phyloP scores from a whole-genome alignment of 2,329 filamentous ascomycete genomes.

The Colletotrichum sp. region DNA sequence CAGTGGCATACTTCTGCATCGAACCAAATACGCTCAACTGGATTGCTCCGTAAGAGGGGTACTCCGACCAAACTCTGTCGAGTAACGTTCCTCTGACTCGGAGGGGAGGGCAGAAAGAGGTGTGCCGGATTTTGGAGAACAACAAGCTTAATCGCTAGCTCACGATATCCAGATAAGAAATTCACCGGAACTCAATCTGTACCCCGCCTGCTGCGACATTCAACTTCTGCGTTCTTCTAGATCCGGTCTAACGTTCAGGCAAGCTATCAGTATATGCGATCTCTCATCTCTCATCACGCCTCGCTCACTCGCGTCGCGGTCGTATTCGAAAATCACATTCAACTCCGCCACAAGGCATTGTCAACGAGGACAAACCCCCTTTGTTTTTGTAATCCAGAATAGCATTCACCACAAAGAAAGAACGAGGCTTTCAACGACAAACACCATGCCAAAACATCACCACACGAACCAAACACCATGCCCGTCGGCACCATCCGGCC shows the following conservation, averaged over 20 bases:
- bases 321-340: background rate
- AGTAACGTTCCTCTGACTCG: background rate
- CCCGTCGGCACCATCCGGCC: background rate
- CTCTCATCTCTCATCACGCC: background rate
- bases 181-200: background rate
- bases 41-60: background rate
- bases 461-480: background rate
- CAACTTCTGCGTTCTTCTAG: background rate
- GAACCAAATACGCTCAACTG: background rate
- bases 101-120: background rate
- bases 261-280: background rate
- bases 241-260: background rate
- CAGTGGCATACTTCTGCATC: background rate
- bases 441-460: background rate
- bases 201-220: background rate
- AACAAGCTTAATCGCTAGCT: background rate
- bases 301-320: background rate
- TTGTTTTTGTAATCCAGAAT: background rate
- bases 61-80: background rate
- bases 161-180: background rate
- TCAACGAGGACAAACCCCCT: background rate
- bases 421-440: background rate
- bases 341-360: background rate
- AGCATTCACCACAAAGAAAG: background rate
- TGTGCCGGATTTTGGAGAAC: background rate